Base-by-base conservation (phyloP, 1,284 basidiomycete species). In the Sphaerobolus stellatus region DNA sequence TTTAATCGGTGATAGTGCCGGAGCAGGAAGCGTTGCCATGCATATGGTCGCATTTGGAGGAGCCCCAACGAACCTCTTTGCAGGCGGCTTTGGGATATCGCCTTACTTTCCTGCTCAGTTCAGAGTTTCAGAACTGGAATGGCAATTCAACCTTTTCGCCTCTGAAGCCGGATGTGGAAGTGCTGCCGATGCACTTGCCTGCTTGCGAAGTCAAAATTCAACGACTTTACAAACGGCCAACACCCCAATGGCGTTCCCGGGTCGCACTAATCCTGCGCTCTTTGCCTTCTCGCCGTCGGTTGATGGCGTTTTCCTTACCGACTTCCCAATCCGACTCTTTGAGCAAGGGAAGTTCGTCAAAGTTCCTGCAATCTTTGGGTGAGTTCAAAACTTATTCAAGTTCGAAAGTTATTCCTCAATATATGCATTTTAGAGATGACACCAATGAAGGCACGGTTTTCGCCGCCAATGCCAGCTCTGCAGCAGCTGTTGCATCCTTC, bases 381-480 rank as follows among this genome's bases (percentile, higher is more conserved):
- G 51, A 30, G 53, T n/a, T 9, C 5, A 38, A 20, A 13, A 3
- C 30, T 8, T 27, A 14, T 16, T 29, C 40, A 14, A 16, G 14
- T 30, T 16, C 22, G 31, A 25, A 6, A 31, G 25, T 7, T 4
- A 31, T 22, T n/a, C 8, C 43, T 34, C 38, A 25, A 14, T 20
- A 5, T 40, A 6, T 30, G 6, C 8, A 38, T 24, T 20, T 20
- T 29, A 62, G 61, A 5, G 61, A 62, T 30, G 61, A 62, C 34
- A 62, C 61, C 14, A 56, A 62, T 46, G 61, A 60, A 41, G 61
- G 61, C 25, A 62, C 59, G 5, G 45, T 52, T 7, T 62, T 62
- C 49, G 59, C 59, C 11, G 7, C 47, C 24, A 56, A 59, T 31
- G 58, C 52, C 11, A 47, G 55, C 22, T 49, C 59, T 14, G 30